Evolutionary conservation across 169 alveolate species (phyloP).

Genomic region (Toxoplasma gondii): DNA sequence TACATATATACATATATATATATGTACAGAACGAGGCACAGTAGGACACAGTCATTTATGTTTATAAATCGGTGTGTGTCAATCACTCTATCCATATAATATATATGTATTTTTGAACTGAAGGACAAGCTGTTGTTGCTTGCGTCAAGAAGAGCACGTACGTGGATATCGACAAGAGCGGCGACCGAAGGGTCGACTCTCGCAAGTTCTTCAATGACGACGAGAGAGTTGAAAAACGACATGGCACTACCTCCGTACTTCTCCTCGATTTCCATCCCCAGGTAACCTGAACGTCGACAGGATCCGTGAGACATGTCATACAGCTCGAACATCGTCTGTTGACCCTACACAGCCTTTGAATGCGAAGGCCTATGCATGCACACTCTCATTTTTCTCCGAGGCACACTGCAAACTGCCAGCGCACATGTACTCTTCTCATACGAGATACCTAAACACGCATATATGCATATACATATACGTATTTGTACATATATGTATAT

Average conservation of each 20-base stretch:
- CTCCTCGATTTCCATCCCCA: conserved; percentile 60
- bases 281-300: conserved; percentile 16
- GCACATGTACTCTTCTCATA: not conserved
- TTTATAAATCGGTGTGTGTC: too few species aligned
- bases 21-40: too few species aligned
- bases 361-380: not conserved
- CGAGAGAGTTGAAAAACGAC: conserved; percentile 38
- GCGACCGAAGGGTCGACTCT: conserved; percentile 70
- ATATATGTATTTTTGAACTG: too few species aligned
- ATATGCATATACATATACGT: not conserved
- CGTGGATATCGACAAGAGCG: conserved; percentile 57
- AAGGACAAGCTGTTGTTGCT: too few species aligned
- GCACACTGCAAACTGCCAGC: too few species aligned
- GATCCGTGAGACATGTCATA: not conserved
- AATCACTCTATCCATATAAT: too few species aligned
- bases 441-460: not conserved
- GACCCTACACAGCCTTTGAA: not conserved
- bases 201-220: conserved; percentile 63
- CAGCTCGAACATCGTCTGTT: not conserved
- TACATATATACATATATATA: not conserved
- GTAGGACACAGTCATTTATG: too few species aligned
- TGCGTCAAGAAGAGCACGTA: not conserved
- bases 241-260: conserved; percentile 59
- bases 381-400: too few species aligned
- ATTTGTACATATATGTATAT: not conserved